Evolutionary conservation across 768 basidiomycete genomes (phyloP).

Genomic region (Termitomyces titanicus): DNA sequence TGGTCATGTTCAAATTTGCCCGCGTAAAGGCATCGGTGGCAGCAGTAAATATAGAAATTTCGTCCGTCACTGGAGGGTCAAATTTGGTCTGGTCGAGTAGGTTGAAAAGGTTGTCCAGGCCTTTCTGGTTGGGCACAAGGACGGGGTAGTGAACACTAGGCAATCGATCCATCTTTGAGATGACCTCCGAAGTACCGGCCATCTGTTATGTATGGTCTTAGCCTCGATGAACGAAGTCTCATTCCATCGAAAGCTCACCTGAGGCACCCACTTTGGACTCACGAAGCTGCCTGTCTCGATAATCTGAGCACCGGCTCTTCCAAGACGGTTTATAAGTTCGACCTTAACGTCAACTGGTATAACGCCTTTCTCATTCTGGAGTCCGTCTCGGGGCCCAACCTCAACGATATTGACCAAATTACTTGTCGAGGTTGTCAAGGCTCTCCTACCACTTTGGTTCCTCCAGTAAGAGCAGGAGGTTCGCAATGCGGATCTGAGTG

Average conservation of each 20-base stretch:
- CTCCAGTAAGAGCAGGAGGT: conserved; percentile 2
- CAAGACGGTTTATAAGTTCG: conserved; percentile 75
- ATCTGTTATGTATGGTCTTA: conserved; percentile 45
- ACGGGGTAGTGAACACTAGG: conserved; percentile 70
- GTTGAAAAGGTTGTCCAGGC: conserved; percentile 62
- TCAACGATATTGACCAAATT: conserved; percentile 72
- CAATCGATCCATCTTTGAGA: conserved; percentile 50
- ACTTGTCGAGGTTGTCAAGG: conserved; percentile 19
- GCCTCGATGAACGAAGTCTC: neutral
- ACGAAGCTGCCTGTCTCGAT: conserved; percentile 91
- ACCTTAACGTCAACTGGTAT: conserved; percentile 74
- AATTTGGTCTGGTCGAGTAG: conserved; percentile 42
- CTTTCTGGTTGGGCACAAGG: conserved; percentile 77
- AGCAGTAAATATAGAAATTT: conserved; percentile 87
- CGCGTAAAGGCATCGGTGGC: conserved; percentile 84
- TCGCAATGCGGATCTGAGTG: conserved; percentile 10
- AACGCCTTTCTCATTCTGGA: conserved; percentile 82
- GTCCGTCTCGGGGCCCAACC: conserved; percentile 87
- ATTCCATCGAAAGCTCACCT: conserved; percentile 42
- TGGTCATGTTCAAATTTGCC: conserved; percentile 80
- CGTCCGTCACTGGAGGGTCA: conserved; percentile 59
- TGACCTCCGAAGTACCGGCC: conserved; percentile 79
- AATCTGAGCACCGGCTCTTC: conserved; percentile 57
- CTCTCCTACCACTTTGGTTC: conserved; percentile 25
- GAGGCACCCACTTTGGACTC: conserved; percentile 91